These are phyloP conservation scores for Piper betle DNA, from an alignment of 164 flowering plant species.

Conservation along the genomic window DNA sequence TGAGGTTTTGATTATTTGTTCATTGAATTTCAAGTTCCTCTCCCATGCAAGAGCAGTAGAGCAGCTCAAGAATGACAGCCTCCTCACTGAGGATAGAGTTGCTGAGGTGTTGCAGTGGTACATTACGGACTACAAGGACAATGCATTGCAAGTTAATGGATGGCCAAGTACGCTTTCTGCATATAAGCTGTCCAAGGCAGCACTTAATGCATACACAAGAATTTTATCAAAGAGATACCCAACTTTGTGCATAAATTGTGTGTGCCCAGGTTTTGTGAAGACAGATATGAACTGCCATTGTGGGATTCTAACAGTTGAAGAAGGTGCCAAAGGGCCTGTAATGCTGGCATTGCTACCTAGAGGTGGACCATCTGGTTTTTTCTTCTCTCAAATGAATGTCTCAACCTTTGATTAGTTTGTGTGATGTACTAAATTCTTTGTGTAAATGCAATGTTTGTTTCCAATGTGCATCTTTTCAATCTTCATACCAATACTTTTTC, in stretches of 20 bases:
- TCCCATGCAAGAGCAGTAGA: slow-evolving; percentile 2
- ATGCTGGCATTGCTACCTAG: slow-evolving; percentile 28
- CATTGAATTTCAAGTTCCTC: neutral
- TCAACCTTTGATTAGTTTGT: slow-evolving; percentile 1
- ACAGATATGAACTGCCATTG: slow-evolving; percentile 21
- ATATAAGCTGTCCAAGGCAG: slow-evolving; percentile 28
- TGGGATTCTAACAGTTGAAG: slow-evolving; percentile 19
- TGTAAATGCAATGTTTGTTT: too few species aligned
- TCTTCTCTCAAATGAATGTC: slow-evolving; percentile 15
- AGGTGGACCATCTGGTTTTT: slow-evolving; percentile 31
- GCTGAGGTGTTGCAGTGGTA: slow-evolving; percentile 23
- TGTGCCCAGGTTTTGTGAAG: slow-evolving; percentile 32
- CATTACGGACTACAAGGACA: slow-evolving; percentile 26
- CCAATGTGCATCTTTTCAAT: too few species aligned
- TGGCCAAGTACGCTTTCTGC: slow-evolving; percentile 26
- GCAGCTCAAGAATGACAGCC: neutral
- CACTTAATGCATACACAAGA: slow-evolving; percentile 40
- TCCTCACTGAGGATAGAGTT: slow-evolving; percentile 25
- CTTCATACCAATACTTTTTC: too few species aligned
- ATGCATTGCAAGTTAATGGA: slow-evolving; percentile 14
- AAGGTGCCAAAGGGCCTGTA: slow-evolving; percentile 32
- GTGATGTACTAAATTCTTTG: too few species aligned
- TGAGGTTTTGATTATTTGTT: neutral
- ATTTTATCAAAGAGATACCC: slow-evolving; percentile 29
- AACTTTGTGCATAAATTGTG: slow-evolving; percentile 19